Evolutionary conservation across 2,329 filamentous ascomycete species (phyloP).

Genomic region (Aspergillus fischeri): DNA sequence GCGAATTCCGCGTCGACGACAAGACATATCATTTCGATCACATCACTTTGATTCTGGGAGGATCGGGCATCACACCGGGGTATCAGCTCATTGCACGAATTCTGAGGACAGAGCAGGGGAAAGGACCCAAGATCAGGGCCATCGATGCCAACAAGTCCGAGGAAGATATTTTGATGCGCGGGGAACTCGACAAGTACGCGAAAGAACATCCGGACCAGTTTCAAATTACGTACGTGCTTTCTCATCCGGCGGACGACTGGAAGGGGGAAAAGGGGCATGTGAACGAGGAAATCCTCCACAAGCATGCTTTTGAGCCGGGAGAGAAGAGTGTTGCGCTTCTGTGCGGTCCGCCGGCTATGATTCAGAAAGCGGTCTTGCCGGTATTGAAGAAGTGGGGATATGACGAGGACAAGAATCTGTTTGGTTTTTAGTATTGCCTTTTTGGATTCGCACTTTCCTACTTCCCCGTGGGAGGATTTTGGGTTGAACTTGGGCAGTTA

Average conservation of each 20-base stretch:
- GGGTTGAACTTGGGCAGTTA: too few species aligned
- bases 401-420: constrained; percentile 43
- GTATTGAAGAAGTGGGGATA: constrained; percentile 46
- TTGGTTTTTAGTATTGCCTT: constrained; percentile 26
- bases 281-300: constrained; percentile 5
- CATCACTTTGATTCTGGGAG: constrained; percentile 49
- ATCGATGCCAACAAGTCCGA: constrained; percentile 11
- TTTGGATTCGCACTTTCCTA: background rate
- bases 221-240: constrained; percentile 10
- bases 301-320: constrained; percentile 26
- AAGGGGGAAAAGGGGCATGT: constrained; percentile 9
- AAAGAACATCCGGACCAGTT: constrained; percentile 7
- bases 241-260: constrained; percentile 7
- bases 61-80: constrained; percentile 50
- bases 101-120: constrained; percentile 37
- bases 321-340: constrained; percentile 44
- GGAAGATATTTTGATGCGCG: constrained; percentile 10
- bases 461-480: too few species aligned
- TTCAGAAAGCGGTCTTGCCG: constrained; percentile 50
- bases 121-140: constrained; percentile 34
- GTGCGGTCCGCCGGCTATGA: constrained; percentile 50
- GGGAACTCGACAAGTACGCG: constrained; percentile 6
- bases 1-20: constrained; percentile 44
- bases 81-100: constrained; percentile 49
- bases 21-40: constrained; percentile 40